These are phyloP conservation scores for Brassica napus DNA, from an alignment of 345 rosid genomes.

Conservation along the genomic window DNA sequence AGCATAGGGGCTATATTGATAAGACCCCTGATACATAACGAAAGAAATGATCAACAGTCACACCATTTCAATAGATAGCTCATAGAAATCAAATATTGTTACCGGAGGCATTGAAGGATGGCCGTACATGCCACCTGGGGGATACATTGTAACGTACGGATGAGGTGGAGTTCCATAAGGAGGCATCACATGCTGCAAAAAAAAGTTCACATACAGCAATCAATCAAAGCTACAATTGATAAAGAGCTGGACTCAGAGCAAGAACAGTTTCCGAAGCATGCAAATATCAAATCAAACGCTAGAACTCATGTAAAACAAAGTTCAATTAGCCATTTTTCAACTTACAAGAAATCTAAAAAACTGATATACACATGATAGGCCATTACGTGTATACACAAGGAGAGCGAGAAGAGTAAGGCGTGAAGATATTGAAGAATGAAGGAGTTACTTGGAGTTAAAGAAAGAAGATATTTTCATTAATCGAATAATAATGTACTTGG, in stretches of 20 bases:
- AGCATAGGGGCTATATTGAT: conserved; percentile 95
- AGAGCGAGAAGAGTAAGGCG: too few species aligned
- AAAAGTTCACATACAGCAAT: conserved; percentile 12
- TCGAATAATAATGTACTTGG: too few species aligned
- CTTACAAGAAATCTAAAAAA: not conserved
- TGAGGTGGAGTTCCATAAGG: conserved; percentile 97
- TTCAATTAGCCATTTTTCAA: not conserved
- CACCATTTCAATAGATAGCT: conserved; percentile 6
- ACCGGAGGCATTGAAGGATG: conserved; percentile 97
- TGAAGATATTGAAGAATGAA: too few species aligned
- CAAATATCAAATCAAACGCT: not conserved
- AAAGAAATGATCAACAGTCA: conserved; percentile 5
- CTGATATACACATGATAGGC: not conserved
- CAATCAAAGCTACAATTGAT: conserved; percentile 8
- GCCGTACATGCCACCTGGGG: conserved; percentile 92
- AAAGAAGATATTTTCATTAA: too few species aligned
- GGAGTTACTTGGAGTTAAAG: too few species aligned
- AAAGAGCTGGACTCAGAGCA: not conserved
- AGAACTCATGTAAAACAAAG: not conserved
- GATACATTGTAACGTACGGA: conserved; percentile 98
- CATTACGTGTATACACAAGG: too few species aligned
- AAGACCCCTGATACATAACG: conserved; percentile 67
- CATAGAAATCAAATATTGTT: conserved; percentile 31
- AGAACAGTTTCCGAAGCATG: not conserved
- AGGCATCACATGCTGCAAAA: conserved; percentile 91